Percentiles rank a stretch among this genome's conserved stretches.
These are phyloP conservation scores for Clonostachys sp. DNA, from an alignment of 2,329 filamentous ascomycete species.

Conservation along the genomic window DNA sequence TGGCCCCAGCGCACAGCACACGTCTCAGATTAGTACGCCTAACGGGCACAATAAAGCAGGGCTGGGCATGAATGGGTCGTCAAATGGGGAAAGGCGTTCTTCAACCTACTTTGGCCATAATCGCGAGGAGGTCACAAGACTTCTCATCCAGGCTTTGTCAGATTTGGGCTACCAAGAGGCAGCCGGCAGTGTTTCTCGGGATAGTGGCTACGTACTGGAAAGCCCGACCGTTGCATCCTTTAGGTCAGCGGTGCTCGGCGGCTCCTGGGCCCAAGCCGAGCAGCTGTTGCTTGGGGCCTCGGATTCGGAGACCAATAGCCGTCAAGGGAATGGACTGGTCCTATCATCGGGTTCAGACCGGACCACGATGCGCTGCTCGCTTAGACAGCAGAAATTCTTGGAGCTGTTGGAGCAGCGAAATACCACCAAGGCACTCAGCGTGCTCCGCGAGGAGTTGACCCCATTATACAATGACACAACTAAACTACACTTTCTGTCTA, in stretches of 20 bases:
- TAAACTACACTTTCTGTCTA: slow-evolving; percentile 78
- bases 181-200: slow-evolving; percentile 67
- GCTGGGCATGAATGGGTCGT: slow-evolving; percentile 47
- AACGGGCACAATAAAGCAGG: slow-evolving; percentile 28
- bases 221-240: slow-evolving; percentile 84
- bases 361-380: slow-evolving; percentile 78
- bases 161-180: slow-evolving; percentile 84
- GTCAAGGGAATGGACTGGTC: slow-evolving; percentile 56
- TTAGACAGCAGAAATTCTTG: slow-evolving; percentile 92
- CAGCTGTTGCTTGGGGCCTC: slow-evolving; percentile 61
- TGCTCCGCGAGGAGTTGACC: slow-evolving; percentile 84
- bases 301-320: slow-evolving; percentile 22
- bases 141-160: slow-evolving; percentile 84
- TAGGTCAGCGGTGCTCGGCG: slow-evolving; percentile 71
- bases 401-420: slow-evolving; percentile 80
- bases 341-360: slow-evolving; percentile 72
- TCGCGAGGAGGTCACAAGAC: slow-evolving; percentile 86
- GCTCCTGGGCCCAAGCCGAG: slow-evolving; percentile 84
- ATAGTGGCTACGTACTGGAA: slow-evolving; percentile 87
- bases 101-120: slow-evolving; percentile 74
- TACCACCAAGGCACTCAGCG: slow-evolving; percentile 67
- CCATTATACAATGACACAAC: slow-evolving; percentile 76
- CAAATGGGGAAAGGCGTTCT: slow-evolving; percentile 8
- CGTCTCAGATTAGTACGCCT: slow-evolving; percentile 36
- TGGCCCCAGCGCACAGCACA: slow-evolving; percentile 14